Percentiles rank a stretch among this genome's conserved stretches.
Evolutionary conservation across 2,329 filamentous ascomycete genomes (phyloP).

Genomic region (Diplodia intermedia): DNA sequence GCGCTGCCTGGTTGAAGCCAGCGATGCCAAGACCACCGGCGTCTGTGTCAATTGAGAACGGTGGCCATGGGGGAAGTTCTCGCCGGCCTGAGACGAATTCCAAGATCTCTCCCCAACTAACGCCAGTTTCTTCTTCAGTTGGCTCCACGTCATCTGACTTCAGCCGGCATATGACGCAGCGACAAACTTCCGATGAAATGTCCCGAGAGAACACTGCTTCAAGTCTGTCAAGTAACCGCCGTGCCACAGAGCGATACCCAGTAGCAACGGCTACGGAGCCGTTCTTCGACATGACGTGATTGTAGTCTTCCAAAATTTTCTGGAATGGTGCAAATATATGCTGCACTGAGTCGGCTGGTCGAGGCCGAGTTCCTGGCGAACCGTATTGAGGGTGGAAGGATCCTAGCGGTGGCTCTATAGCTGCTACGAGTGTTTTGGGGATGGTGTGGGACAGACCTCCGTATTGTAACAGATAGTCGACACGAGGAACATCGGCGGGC

Average conservation of each 20-base stretch:
- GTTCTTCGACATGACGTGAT: constrained; percentile 77
- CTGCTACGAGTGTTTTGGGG: constrained; percentile 75
- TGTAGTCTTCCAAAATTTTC: constrained; percentile 84
- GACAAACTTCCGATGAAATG: constrained; percentile 83
- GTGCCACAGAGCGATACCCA: constrained; percentile 92
- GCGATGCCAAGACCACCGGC: constrained; percentile 66
- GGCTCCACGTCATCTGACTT: constrained; percentile 41
- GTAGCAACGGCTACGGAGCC: constrained; percentile 95
- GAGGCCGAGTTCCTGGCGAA: constrained; percentile 58
- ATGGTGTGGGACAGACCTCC: constrained; percentile 77
- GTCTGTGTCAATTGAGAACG: constrained; percentile 67
- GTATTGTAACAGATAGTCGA: constrained; percentile 91
- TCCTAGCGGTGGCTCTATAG: constrained; percentile 57
- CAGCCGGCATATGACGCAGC: constrained; percentile 80
- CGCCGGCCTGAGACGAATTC: constrained; percentile 90
- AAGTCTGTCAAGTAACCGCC: constrained; percentile 84
- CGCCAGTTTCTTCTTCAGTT: constrained; percentile 65
- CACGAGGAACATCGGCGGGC: constrained; percentile 74
- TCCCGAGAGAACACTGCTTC: constrained; percentile 95
- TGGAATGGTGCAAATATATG: constrained; percentile 83
- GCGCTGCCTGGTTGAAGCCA: constrained; percentile 58
- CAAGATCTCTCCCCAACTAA: constrained; percentile 95
- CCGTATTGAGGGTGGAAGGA: constrained; percentile 63
- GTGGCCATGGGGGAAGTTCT: constrained; percentile 87
- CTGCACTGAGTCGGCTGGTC: constrained; percentile 64